Percentiles rank a stretch among this genome's conserved stretches.
Evolutionary conservation across 768 basidiomycete species (phyloP).

Genomic region (Tulasnella sp.): DNA sequence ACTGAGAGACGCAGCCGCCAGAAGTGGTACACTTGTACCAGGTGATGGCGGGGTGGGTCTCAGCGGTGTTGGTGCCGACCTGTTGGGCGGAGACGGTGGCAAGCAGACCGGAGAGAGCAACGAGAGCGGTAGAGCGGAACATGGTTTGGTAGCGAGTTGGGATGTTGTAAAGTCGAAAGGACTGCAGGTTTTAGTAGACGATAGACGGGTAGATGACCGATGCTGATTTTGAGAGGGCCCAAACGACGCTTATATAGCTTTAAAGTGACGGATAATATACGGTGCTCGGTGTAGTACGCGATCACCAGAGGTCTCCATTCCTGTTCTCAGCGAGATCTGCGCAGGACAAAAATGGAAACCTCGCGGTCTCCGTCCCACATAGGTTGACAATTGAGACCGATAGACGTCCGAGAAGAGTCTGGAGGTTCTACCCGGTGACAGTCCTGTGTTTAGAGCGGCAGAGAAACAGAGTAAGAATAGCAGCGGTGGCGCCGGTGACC

Average conservation of each 20-base stretch:
- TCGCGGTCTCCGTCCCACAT: neutral
- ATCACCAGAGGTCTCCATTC: neutral
- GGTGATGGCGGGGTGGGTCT: slow-evolving; percentile 55
- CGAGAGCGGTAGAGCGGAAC: neutral
- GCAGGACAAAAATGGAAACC: neutral
- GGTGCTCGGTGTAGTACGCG: neutral
- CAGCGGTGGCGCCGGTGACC: neutral
- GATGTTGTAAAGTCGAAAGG: neutral
- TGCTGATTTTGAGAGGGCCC: neutral
- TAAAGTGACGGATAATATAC: neutral
- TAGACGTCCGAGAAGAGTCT: neutral
- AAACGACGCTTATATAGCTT: neutral
- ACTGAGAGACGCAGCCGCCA: slow-evolving; percentile 39
- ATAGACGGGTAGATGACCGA: neutral
- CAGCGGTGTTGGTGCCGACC: slow-evolving; percentile 53
- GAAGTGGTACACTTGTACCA: slow-evolving; percentile 52
- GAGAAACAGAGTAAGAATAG: neutral
- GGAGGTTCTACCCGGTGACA: neutral
- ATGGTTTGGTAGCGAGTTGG: neutral
- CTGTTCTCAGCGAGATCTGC: neutral
- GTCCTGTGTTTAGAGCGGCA: neutral
- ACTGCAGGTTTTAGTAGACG: neutral
- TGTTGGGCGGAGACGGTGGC: slow-evolving; percentile 46
- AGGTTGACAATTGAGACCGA: neutral
- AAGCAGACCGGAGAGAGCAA: slow-evolving; percentile 27